These are phyloP conservation scores for Ustulina deusta DNA, from an alignment of 2,329 filamentous ascomycete species.

Conservation along the genomic window DNA sequence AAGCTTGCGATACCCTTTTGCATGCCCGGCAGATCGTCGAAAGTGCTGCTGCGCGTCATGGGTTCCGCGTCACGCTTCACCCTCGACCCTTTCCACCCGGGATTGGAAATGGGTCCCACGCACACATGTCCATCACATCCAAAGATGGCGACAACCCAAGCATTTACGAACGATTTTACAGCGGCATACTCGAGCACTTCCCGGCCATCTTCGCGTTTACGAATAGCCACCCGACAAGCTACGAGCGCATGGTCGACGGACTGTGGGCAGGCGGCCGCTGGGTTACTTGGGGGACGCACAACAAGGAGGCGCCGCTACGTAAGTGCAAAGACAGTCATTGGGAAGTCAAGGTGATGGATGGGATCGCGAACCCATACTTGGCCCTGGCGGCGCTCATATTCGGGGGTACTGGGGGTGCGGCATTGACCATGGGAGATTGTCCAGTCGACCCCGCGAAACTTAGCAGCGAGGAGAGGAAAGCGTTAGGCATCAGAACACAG, in stretches of 20 bases:
- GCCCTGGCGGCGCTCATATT: conserved; percentile 71
- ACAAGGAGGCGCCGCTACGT: conserved; percentile 79
- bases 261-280: conserved; percentile 82
- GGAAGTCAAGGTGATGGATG: conserved; percentile 84
- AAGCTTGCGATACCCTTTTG: conserved; percentile 78
- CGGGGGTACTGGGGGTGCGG: conserved; percentile 67
- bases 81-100: conserved; percentile 72
- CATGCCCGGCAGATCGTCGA: conserved; percentile 77
- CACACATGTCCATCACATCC: conserved; percentile 75
- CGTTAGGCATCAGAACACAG: conserved; percentile 65
- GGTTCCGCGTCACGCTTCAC: conserved; percentile 76
- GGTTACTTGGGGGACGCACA: conserved; percentile 85
- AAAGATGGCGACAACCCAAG: conserved; percentile 54
- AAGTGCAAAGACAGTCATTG: conserved; percentile 76
- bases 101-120: conserved; percentile 75
- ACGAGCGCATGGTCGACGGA: conserved; percentile 75
- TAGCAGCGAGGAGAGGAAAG: conserved; percentile 58
- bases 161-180: conserved; percentile 75
- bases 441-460: conserved; percentile 65
- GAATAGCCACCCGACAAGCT: conserved; percentile 74
- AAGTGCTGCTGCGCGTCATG: conserved; percentile 70
- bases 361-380: conserved; percentile 82
- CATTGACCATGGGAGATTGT: conserved; percentile 66
- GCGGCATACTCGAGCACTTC: conserved; percentile 75
- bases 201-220: conserved; percentile 76